Conservation (phyloP, 2,329 filamentous ascomycete species). For the Alternaria arborescens region DNA sequence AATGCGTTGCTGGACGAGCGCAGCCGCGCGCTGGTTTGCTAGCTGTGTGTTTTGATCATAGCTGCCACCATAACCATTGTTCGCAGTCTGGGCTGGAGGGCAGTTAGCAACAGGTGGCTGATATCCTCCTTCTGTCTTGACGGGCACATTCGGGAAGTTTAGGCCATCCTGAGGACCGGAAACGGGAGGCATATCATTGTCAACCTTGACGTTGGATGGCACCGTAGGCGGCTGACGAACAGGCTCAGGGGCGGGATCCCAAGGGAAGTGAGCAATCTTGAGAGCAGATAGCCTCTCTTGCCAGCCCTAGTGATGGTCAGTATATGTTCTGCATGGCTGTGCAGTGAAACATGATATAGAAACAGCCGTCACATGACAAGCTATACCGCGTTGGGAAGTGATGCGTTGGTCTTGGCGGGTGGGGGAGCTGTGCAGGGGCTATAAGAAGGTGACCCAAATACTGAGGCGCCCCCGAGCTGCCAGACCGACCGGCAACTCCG, state of each 20-base stretch:
- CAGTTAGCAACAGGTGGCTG: constrained; percentile 39
- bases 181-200: constrained; percentile 44
- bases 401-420: constrained; percentile 47
- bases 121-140: constrained; percentile 62
- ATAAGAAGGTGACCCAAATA: constrained; percentile 59
- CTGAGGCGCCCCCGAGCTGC: constrained; percentile 51
- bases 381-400: constrained; percentile 47
- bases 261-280: constrained; percentile 87
- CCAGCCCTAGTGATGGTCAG: constrained; percentile 74
- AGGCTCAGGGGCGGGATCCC: constrained; percentile 78
- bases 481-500: constrained; percentile 50
- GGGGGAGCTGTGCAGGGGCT: constrained; percentile 52
- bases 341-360: constrained; percentile 7
- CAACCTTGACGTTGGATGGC: constrained; percentile 52
- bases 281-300: constrained; percentile 88
- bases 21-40: constrained; percentile 64
- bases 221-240: constrained; percentile 57
- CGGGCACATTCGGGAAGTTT: constrained; percentile 50
- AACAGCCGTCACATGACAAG: constrained; percentile 44
- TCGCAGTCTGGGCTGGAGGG: constrained; percentile 38
- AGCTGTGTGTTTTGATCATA: constrained; percentile 54
- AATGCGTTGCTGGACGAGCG: constrained; percentile 54
- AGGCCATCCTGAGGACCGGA: constrained; percentile 39
- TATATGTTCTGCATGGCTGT: constrained; percentile 12
- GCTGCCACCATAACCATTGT: constrained; percentile 43